Conservation (phyloP, 108 stramenopile genomes). For the Pelagomonas calceolata region DNA sequence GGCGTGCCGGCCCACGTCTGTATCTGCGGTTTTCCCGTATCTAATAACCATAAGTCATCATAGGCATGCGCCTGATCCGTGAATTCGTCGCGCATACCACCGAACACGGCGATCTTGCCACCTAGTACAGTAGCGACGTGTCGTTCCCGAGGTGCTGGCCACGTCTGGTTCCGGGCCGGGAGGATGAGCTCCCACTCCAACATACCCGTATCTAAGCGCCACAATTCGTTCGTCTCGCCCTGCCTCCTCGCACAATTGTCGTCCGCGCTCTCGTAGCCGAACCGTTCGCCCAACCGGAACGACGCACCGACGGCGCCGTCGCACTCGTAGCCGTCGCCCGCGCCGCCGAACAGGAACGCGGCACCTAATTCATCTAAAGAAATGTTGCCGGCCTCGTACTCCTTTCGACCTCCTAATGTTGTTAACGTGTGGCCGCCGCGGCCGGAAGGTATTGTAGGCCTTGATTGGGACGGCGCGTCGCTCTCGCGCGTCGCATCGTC, state of each 20-base stretch:
- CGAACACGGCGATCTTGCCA: not conserved
- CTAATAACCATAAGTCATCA: not conserved
- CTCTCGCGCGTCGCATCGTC: not conserved
- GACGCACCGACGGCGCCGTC: not conserved
- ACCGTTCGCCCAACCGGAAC: not conserved
- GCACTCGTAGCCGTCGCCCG: not conserved
- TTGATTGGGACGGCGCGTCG: not conserved
- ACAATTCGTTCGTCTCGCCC: not conserved
- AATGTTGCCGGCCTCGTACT: not conserved
- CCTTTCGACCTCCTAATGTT: not conserved
- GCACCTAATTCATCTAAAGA: not conserved
- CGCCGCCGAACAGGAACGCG: not conserved
- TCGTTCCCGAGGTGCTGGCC: not conserved
- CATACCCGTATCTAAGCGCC: not conserved
- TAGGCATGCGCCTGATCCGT: not conserved
- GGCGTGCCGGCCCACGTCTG: not conserved
- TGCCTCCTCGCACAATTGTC: not conserved
- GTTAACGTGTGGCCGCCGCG: not conserved
- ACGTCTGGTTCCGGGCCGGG: not conserved
- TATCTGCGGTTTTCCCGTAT: not conserved
- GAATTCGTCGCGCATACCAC: not conserved
- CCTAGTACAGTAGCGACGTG: not conserved
- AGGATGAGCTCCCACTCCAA: not conserved
- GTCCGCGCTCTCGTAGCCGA: no score
- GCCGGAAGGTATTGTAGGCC: not conserved